phyloP scores from a whole-genome alignment of 768 basidiomycete genomes.

The Russula abietina region DNA sequence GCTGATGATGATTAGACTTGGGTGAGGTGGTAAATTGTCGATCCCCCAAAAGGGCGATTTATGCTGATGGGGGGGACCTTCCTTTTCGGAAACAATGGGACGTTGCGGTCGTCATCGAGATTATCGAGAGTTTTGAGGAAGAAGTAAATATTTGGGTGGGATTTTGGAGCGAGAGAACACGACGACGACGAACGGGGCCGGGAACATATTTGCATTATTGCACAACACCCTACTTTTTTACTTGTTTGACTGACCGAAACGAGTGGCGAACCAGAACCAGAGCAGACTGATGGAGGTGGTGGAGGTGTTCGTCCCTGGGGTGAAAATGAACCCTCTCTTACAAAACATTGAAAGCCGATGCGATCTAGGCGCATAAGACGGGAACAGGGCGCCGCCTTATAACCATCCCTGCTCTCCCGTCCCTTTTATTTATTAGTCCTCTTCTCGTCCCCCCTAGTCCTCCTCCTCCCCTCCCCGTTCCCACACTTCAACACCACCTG shows the following conservation, averaged over 20 bases:
- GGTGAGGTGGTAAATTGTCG: not conserved
- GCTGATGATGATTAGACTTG: not conserved
- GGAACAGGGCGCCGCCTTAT: slow-evolving; percentile 5
- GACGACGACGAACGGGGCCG: no score
- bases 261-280: not conserved
- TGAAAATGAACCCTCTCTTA: not conserved
- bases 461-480: not conserved
- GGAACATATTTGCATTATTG: not conserved
- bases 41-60: not conserved
- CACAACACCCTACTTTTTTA: not conserved
- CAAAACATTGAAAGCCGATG: not conserved
- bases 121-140: not conserved
- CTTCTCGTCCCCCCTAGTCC: not conserved
- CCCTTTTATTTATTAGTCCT: not conserved
- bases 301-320: not conserved
- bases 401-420: not conserved
- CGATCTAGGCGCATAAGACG: not conserved
- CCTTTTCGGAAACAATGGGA: not conserved
- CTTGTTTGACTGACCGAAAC: not conserved
- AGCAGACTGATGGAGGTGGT: not conserved
- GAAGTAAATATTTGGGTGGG: no score
- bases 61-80: no score
- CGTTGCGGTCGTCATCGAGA: not conserved
- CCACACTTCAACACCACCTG: not conserved
- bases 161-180: no score